phyloP scores from a whole-genome alignment of 73 alveolate species.

The Loxodes magnus region DNA sequence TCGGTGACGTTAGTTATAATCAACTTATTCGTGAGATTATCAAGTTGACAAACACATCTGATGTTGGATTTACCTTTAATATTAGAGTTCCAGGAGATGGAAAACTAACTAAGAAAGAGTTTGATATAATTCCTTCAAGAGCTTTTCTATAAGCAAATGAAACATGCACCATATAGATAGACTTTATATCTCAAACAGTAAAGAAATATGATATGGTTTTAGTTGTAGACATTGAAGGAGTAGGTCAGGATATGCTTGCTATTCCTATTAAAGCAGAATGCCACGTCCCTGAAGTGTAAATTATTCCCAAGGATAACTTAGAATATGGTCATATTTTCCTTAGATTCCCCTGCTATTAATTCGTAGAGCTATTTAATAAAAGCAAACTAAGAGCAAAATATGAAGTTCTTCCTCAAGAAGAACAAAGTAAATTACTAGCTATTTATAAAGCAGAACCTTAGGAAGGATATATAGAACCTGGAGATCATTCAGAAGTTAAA shows the following conservation, averaged over 20 bases:
- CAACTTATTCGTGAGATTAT: conserved; percentile 91
- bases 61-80: conserved; percentile 94
- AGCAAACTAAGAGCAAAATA: conserved; percentile 96
- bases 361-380: conserved; percentile 85
- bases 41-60: conserved; percentile 55
- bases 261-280: conserved; percentile 98
- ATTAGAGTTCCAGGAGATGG: conserved; percentile 99
- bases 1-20: conserved; percentile 96
- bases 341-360: conserved; percentile 86
- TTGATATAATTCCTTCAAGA: conserved; percentile 91
- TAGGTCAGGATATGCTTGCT: conserved; percentile 96
- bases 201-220: conserved; percentile 90
- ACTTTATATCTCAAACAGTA: conserved; percentile 86
- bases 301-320: conserved; percentile 95
- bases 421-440: conserved; percentile 87
- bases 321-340: conserved; percentile 91
- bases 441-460: conserved; percentile 88
- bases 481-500: conserved; percentile 64
- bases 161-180: conserved; percentile 83
- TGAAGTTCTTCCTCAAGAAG: conserved; percentile 94
- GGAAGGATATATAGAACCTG: conserved; percentile 86
- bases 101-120: conserved; percentile 90
- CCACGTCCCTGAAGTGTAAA: conserved; percentile 94
- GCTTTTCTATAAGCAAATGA: conserved; percentile 89
- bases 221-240: conserved; percentile 98